These are phyloP conservation scores for Capsella rubella DNA, from an alignment of 441 rosid species.

Conservation along the genomic window DNA sequence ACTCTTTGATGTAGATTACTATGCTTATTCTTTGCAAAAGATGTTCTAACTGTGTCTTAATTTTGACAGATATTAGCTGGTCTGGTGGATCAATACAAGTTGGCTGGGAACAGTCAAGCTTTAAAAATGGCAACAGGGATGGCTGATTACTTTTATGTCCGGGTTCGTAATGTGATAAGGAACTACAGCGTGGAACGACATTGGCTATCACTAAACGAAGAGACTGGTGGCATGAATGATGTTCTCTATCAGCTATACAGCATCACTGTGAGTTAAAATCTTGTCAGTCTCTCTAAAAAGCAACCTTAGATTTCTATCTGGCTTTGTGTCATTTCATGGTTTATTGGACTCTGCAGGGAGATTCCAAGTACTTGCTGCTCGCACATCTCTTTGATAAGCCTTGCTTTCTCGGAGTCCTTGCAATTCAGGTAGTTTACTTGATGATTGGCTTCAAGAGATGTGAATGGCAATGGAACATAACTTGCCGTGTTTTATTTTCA, in stretches of 20 bases:
- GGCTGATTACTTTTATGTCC: constrained; percentile 68
- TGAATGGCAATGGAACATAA: constrained; percentile 5
- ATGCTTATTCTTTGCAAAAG: constrained; percentile 14
- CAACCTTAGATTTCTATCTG: constrained; percentile 9
- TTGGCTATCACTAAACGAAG: constrained; percentile 66
- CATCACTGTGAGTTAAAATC: constrained; percentile 52
- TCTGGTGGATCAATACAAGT: constrained; percentile 60
- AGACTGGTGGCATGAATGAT: constrained; percentile 80
- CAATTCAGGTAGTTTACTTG: constrained; percentile 42
- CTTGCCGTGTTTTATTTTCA: constrained; percentile 41
- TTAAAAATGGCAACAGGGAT: constrained; percentile 63
- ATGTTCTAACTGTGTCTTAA: constrained; percentile 10
- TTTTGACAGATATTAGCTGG: constrained; percentile 63
- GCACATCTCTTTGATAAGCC: constrained; percentile 99
- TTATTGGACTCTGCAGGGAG: constrained; percentile 58
- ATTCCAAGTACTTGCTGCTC: constrained; percentile 78
- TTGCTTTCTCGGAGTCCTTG: constrained; percentile 95
- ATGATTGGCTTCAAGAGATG: constrained; percentile 7
- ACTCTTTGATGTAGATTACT: background rate
- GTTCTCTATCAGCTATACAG: constrained; percentile 58
- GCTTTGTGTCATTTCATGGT: constrained; percentile 25
- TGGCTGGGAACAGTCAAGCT: constrained; percentile 55
- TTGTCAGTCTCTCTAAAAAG: background rate
- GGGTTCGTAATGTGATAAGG: constrained; percentile 62
- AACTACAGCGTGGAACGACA: constrained; percentile 59